Percentiles rank a stretch among this genome's conserved stretches.
Conservation (phyloP, 192 early-diverging fungal genomes). For the Chytriomyces hyalinus region DNA sequence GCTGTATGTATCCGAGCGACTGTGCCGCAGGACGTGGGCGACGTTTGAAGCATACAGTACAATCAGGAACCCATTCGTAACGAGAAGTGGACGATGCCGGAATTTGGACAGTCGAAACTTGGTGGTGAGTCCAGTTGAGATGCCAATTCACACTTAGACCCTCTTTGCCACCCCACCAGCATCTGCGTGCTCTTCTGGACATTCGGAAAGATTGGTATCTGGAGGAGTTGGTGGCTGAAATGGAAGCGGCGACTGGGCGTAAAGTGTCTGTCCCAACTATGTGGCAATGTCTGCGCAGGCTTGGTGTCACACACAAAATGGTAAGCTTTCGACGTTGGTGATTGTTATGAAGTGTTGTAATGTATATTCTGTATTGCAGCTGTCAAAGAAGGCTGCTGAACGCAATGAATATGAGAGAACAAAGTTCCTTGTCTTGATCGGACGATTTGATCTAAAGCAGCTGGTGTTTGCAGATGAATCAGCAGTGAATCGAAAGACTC, state of each 20-base stretch:
- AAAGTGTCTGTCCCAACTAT: conserved; percentile 1
- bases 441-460: not conserved
- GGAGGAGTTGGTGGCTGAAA: not conserved
- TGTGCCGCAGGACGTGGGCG: too few species aligned
- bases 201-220: not conserved
- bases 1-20: too few species aligned
- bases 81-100: too few species aligned
- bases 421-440: not conserved
- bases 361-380: conserved; percentile 3
- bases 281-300: not conserved
- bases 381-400: not conserved
- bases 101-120: too few species aligned
- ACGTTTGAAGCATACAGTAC: too few species aligned
- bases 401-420: not conserved
- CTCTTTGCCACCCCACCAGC: not conserved
- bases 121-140: too few species aligned
- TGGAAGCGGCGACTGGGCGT: not conserved
- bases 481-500: conserved; percentile 1
- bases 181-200: not conserved
- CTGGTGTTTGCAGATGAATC: conserved; percentile 14
- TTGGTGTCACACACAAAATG: conserved; percentile 4
- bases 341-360: too few species aligned
- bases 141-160: too few species aligned
- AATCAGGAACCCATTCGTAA: too few species aligned
- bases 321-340: not conserved